Base-by-base conservation (phyloP, 1,139 yeast species). In the Yamadazyma mexicana region DNA sequence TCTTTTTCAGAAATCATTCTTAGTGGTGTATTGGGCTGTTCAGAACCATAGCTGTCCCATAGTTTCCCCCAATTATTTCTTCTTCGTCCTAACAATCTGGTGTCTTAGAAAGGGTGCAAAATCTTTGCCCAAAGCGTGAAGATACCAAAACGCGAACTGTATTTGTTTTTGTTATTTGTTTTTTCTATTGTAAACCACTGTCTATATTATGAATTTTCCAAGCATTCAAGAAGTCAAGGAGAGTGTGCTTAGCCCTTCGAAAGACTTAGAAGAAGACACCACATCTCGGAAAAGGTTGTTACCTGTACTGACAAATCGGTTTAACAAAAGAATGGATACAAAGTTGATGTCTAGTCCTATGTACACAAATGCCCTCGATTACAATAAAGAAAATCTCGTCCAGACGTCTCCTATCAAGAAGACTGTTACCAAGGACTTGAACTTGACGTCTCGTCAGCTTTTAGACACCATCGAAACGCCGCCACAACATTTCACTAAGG, bases 361-460 rank as follows among this genome's bases (percentile, higher is more conserved):
- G 37, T 34, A 27, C 27, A 5, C 37, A 17, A 27, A 18, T 26
- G 8, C 23, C 17, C 31, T 17, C 4, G 17, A 12, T 5, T 30
- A 34, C 11, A 31, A 42, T 29, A 38, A 42, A 23, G 45, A 42
- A 28, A 42, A 42, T 27, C 16, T 31, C 12, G 33, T 40, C 3
- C 34, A 34, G 11, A 42, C 45, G 6, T 42, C 45, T 6, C 45
- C 45, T 3, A 12, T 39, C 8, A 42, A 42, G 27, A 41, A 41
- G 17, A 37, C 29, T 9, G 18, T 9, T n/a, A 3, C 9, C 14
- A 30, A 17, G 9, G 33, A 36, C 6, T 10, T 18, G 8, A 27
- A 18, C 3, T 33, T 35, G 33, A 35, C 33, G 2, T 38, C 44
- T 12, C 23, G 23, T 9, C 33, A 29, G 33, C 16, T 35, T 5